Evolutionary conservation across 2,329 filamentous ascomycete genomes (phyloP).

Genomic region (Elsinoe australis): DNA sequence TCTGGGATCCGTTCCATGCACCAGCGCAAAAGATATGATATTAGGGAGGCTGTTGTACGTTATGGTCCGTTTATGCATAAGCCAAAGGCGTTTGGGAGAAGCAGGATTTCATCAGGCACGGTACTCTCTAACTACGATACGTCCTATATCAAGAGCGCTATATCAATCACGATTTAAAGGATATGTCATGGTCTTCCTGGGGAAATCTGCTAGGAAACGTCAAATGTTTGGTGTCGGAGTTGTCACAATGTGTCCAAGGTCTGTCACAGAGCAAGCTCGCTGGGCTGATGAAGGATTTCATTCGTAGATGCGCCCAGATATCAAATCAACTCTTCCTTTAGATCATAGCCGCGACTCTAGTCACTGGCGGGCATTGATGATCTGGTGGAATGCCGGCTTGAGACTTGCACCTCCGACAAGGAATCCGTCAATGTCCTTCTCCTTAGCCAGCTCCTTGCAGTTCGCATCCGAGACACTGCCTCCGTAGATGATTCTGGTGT

Average conservation of each 20-base stretch:
- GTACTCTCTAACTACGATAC: not conserved
- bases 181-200: no score
- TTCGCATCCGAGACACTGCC: constrained; percentile 98
- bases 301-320: no score
- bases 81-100: not conserved
- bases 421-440: constrained; percentile 96
- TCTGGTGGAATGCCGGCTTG: constrained; percentile 83
- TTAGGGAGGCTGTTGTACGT: not conserved
- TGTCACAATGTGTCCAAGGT: no score
- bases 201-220: no score
- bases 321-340: no score
- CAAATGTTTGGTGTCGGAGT: no score
- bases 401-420: constrained; percentile 91
- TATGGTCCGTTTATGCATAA: not conserved
- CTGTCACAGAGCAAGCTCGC: no score
- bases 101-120: not conserved
- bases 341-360: constrained; percentile 6
- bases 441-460: constrained; percentile 82
- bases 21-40: constrained; percentile 44
- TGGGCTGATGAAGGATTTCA: no score
- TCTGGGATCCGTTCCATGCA: constrained; percentile 58
- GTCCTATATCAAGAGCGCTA: no score
- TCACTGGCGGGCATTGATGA: constrained; percentile 50
- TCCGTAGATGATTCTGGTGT: constrained; percentile 91
- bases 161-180: no score